Evolutionary conservation across 2,329 filamentous ascomycete species (phyloP), one percentile per base, ranked within the genome.

Genomic region (Byssochlamys sp.): DNA sequence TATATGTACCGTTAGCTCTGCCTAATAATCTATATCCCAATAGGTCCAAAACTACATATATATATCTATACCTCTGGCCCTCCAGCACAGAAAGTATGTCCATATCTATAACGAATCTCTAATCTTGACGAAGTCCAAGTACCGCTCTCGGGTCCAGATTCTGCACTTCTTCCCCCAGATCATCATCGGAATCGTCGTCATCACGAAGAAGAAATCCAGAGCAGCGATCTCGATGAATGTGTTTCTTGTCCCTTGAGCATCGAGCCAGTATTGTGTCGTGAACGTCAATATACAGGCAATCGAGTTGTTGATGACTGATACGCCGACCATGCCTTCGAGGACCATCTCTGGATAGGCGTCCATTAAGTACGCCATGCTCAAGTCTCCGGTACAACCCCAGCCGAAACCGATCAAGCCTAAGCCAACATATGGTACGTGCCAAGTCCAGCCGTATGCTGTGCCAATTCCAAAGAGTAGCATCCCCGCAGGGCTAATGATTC

Each of bases 381-480:
- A 65, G 66, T 84, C 81, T 4, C 81, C 81, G 1, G 80, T 80
- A 54, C 81, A 83, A 6, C 81, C 81, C 67, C 81, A 84, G 1
- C 81, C 81, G 56, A 84, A 84, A 3, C 81, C 81, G 28, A 83
- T 83, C 61, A 83, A 78, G 2, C 78, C 81, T 0, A 84, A 69
- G 1, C 80, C 81, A 12, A 84, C 71, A 56, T 84, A 84, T 0
- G 81, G 78, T 7, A 71, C 71, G 1, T 77, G 79, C 81, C 81
- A 83, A 35, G 67, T 61, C 80, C 78, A 82, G 1, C 76, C 78
- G 39, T 78, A 71, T 9, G 71, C 75, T 2, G 78, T 79, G 0
- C 78, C 79, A 39, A 82, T 78, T 4, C 80, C 80, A 48, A 82
- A 82, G 0, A 82, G 68, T 67, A 79, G 77, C 64, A 82, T 74